These are phyloP conservation scores for Volvariella volvacea DNA, from an alignment of 1,284 basidiomycete genomes.

Conservation along the genomic window DNA sequence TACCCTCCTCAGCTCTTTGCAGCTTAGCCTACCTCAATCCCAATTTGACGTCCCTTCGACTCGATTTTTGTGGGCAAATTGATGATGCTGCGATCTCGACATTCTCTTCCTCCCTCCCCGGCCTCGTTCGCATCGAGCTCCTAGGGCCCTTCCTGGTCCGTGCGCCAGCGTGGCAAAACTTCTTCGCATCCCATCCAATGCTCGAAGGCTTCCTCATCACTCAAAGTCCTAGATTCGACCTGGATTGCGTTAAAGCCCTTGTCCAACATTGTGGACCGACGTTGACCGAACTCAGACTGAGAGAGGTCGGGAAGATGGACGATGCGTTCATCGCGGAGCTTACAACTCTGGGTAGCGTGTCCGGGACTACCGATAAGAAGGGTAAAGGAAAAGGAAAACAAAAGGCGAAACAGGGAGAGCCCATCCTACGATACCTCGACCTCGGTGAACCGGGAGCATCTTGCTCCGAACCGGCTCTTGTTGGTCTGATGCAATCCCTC, in stretches of 20 bases:
- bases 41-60: slow-evolving; percentile 66
- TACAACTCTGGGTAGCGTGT: neutral
- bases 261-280: slow-evolving; percentile 47
- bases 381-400: no score
- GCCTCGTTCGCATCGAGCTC: slow-evolving; percentile 72
- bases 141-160: slow-evolving; percentile 88
- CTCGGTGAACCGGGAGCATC: slow-evolving; percentile 47
- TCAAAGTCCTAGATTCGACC: slow-evolving; percentile 85
- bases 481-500: slow-evolving; percentile 44
- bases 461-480: slow-evolving; percentile 53
- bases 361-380: no score
- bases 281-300: slow-evolving; percentile 69
- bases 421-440: slow-evolving; percentile 48
- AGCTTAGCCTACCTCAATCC: slow-evolving; percentile 77
- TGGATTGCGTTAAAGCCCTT: slow-evolving; percentile 62
- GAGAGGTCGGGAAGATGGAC: slow-evolving; percentile 71
- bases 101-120: slow-evolving; percentile 61
- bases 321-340: slow-evolving; percentile 59
- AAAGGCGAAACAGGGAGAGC: slow-evolving; percentile 27
- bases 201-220: slow-evolving; percentile 76
- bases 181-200: slow-evolving; percentile 58
- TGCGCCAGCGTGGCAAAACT: slow-evolving; percentile 67
- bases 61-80: slow-evolving; percentile 87
- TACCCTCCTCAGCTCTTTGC: slow-evolving; percentile 59
- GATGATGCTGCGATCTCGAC: slow-evolving; percentile 60